Base-by-base conservation (phyloP, 169 alveolate species). In the Plasmodium sp. region DNA sequence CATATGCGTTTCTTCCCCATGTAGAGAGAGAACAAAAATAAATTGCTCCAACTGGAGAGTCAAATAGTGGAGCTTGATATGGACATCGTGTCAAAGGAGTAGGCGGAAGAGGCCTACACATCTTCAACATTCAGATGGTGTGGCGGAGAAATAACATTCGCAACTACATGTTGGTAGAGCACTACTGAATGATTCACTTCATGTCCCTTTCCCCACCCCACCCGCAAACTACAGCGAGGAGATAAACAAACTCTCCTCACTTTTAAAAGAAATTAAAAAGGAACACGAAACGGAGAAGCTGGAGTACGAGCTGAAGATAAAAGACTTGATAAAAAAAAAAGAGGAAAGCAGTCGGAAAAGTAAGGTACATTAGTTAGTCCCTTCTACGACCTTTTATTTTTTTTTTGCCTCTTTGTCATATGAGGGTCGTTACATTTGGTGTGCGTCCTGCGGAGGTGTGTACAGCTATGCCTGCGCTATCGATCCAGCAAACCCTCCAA, bases 41-140 rank as follows among this genome's bases (percentile, higher is more conserved):
- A 48, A 54, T 51, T 85, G 84, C 34, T 85, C 4, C 62, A 85
- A 48, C 84, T 85, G 5, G 74, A 85, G 51, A 75, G 93, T 31
- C 79, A 43, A 3, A 85, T 74, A 31, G 84, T 45, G 75, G 93
- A 85, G 67, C 43, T 74, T 51, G 93, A 75, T 18, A 5, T 85
- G 22, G 84, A 85, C 56, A 75, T 85, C 56, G 31, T 79, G 10
- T 12, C 93, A 41, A 85, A 85, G 67, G 84, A 85, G 93, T 85
- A 85, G 33, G 27, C 16, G 34, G 14, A 84, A 14, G 39, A 43
- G n/a, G 31, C 41, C n/a, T 31, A 16, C 5, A 80, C 36, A 36
- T 81, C n/a, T 81, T 14, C 43, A 41, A 16, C 27, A 51, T 14
- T 14, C 62, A 51, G 22, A 51, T 51, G 62, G 62, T 51, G 62